A percentile compares a stretch with the other conserved stretches of the same genome.
These are phyloP conservation scores for Tricholoma furcatifolium DNA, from an alignment of 768 basidiomycete species.

Conservation along the genomic window DNA sequence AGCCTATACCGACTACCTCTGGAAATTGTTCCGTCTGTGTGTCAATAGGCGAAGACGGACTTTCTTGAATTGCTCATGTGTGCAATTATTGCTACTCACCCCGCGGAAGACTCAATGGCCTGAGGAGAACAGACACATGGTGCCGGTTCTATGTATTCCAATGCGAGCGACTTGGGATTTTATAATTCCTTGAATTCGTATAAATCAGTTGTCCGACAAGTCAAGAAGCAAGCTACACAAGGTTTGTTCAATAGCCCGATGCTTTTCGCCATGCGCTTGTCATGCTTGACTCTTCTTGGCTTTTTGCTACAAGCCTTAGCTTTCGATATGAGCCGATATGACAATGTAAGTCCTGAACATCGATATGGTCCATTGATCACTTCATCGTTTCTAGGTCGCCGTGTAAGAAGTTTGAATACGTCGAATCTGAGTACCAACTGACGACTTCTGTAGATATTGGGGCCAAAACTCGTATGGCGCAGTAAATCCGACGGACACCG, in stretches of 20 bases:
- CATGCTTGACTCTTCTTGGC: constrained; percentile 5
- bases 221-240: not conserved
- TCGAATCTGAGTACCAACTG: not conserved
- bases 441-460: constrained; percentile 51
- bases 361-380: not conserved
- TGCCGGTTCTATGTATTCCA: not conserved
- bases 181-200: not conserved
- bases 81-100: not conserved
- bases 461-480: constrained; percentile 78
- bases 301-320: constrained; percentile 25
- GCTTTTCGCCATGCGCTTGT: constrained; percentile 12
- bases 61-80: constrained; percentile 5
- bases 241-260: not conserved
- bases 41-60: not conserved
- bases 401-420: constrained; percentile 37
- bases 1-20: not conserved
- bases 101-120: not conserved
- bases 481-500: constrained; percentile 39
- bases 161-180: not conserved
- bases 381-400: constrained; percentile 40
- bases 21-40: constrained; percentile 5
- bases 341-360: constrained; percentile 50
- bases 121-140: constrained; percentile 1
- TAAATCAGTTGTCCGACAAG: not conserved
- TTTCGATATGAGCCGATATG: constrained; percentile 57